Conservation (phyloP, 2,329 filamentous ascomycete species). For the Aspergillus carbonarius region DNA sequence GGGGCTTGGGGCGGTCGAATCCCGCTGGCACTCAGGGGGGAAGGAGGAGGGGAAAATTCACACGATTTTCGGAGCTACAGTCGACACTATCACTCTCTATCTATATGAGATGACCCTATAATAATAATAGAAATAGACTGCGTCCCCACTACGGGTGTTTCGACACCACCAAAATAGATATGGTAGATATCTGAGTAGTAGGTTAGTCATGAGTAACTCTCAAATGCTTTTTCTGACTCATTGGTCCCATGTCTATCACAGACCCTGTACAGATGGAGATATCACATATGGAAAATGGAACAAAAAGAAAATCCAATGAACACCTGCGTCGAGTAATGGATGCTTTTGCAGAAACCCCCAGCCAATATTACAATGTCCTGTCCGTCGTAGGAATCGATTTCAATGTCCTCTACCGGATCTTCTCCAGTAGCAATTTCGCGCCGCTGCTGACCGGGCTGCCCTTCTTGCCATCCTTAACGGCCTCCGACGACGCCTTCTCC, state of each 20-base stretch:
- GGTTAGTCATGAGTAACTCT: background rate
- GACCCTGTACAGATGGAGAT: slow-evolving; percentile 14
- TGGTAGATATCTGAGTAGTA: background rate
- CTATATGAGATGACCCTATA: background rate
- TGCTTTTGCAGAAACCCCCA: slow-evolving; percentile 1
- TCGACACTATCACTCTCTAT: too few species aligned
- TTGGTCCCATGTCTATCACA: slow-evolving; percentile 7
- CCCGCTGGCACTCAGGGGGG: background rate
- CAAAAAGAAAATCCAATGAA: background rate
- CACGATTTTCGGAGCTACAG: too few species aligned
- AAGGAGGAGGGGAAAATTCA: too few species aligned
- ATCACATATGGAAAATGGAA: slow-evolving; percentile 5
- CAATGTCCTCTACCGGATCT: slow-evolving; percentile 27
- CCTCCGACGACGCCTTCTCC: slow-evolving; percentile 55
- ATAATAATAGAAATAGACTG: background rate
- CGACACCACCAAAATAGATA: background rate
- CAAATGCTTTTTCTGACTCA: slow-evolving; percentile 12
- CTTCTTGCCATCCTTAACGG: slow-evolving; percentile 50
- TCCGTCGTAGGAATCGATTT: background rate
- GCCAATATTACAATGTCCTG: slow-evolving; percentile 4
- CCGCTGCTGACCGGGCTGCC: slow-evolving; percentile 47
- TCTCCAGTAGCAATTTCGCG: slow-evolving; percentile 40
- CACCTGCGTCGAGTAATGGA: background rate
- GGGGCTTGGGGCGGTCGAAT: background rate
- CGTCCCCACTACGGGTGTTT: background rate